Evolutionary conservation across 495 filamentous ascomycete species (phyloP).

Genomic region (Astrocystis sublimbata): DNA sequence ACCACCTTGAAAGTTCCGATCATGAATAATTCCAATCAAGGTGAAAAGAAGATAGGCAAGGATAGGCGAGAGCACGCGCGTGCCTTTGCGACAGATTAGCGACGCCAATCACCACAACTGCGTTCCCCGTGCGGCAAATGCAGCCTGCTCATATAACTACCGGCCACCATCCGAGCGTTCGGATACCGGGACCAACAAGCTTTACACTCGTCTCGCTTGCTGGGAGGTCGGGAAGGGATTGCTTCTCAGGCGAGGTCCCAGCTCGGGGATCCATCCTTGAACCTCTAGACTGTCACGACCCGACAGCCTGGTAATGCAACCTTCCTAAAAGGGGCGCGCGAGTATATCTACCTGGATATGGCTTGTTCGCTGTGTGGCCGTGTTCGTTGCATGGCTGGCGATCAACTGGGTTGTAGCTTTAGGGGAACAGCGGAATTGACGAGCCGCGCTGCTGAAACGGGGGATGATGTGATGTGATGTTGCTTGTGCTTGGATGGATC

Average conservation of each 20-base stretch:
- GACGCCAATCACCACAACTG: not conserved
- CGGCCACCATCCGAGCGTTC: not conserved
- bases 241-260: too few species aligned
- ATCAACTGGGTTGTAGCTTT: not conserved
- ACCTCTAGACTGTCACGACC: too few species aligned
- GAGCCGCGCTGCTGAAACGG: too few species aligned
- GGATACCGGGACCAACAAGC: not conserved
- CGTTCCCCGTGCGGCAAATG: not conserved
- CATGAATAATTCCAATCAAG: too few species aligned
- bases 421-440: too few species aligned
- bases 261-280: not conserved
- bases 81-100: not conserved
- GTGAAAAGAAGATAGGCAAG: not conserved
- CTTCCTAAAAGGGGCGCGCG: not conserved
- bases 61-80: not conserved
- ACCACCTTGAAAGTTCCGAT: not conserved
- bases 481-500: not conserved
- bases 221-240: not conserved
- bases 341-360: not conserved
- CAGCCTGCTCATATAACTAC: not conserved
- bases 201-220: not conserved
- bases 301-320: slow-evolving; percentile 9
- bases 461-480: too few species aligned
- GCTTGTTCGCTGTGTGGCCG: not conserved
- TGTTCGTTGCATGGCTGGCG: not conserved